These are phyloP conservation scores for Solanum verrucosum DNA, from an alignment of 257 asterid genomes.

Conservation along the genomic window DNA sequence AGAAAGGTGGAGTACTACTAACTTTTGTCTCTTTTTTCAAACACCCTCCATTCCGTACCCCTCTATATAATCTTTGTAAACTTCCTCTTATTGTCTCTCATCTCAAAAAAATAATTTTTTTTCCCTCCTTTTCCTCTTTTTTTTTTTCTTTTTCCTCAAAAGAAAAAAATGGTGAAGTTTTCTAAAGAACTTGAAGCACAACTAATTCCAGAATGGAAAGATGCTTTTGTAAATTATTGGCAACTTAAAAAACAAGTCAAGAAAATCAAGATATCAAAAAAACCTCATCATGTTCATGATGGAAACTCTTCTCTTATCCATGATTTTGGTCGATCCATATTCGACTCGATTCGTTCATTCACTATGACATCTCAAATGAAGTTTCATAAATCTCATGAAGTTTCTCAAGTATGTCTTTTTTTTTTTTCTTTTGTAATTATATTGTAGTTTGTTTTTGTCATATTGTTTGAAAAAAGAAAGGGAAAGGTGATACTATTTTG, in stretches of 20 bases:
- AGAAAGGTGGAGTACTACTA: not conserved
- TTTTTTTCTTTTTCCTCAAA: not conserved
- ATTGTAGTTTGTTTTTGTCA: not conserved
- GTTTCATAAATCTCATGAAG: conserved; percentile 19
- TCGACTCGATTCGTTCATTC: conserved; percentile 38
- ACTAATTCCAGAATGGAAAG: conserved; percentile 84
- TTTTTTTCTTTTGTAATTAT: not conserved
- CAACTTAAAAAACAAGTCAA: conserved; percentile 67
- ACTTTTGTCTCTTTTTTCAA: not conserved
- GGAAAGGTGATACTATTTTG: not conserved
- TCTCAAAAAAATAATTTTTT: not conserved
- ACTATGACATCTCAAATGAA: not conserved
- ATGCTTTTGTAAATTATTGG: conserved; percentile 79
- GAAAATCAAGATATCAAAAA: conserved; percentile 43
- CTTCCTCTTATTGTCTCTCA: not conserved
- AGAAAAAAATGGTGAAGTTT: conserved; percentile 62
- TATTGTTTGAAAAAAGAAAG: not conserved
- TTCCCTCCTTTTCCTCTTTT: not conserved
- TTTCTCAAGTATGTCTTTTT: conserved; percentile 31
- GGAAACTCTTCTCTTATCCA: not conserved
- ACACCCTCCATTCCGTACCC: not conserved
- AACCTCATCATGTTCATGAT: conserved; percentile 11
- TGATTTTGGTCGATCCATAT: conserved; percentile 45
- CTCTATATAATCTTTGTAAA: conserved; percentile 24
- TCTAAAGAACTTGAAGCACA: conserved; percentile 82